Evolutionary conservation across 495 filamentous ascomycete genomes (phyloP), one percentile per base, ranked within the genome.

Genomic region (Talaromyces nanjingensis): DNA sequence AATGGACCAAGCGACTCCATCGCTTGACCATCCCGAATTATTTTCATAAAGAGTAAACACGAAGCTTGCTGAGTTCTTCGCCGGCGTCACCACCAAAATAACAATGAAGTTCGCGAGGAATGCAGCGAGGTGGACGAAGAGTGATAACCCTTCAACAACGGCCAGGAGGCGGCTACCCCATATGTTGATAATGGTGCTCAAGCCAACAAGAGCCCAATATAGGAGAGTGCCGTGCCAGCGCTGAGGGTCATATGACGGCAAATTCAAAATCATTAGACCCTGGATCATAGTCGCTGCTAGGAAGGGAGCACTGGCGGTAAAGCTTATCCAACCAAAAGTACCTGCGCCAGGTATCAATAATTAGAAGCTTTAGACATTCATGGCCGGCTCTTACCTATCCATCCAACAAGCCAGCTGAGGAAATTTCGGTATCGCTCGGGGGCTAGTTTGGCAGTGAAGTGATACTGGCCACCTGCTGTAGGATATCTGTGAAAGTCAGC

Each of bases 171-270:
- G 45, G 18, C 45, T 49, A 18, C 45, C 45, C 18, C 18, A 20
- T 18, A 49, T 49, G 45, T 49, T 49, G n/a, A 20, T 9, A 49
- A 49, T 20, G 4, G 45, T 20, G 18, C n/a, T 18, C 6, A 49
- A 18, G 6, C 16, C 45, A 18, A 49, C 16, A 18, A 49, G 16
- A 0, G 45, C 45, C 45, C 45, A 20, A 14, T 49, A 62, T 20
- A 88, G 72, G 20, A 88, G 68, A 0, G 85, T 85, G 6, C 83
- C 83, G 63, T 88, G 86, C 81, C 83, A 89, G 53, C 72, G 70
- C 62, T 86, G 70, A 18, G 80, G 78, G 4, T 66, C 67, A 65
- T 79, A 80, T 6, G 65, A 65, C 1, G 78, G 72, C 27, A 83
- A 60, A 63, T 81, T 83, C 52, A 88, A 71, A n/a, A 83, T 77